These are phyloP conservation scores for Phytophthora pseudosyringae DNA, from an alignment of 352 stramenopile species.

Conservation along the genomic window DNA sequence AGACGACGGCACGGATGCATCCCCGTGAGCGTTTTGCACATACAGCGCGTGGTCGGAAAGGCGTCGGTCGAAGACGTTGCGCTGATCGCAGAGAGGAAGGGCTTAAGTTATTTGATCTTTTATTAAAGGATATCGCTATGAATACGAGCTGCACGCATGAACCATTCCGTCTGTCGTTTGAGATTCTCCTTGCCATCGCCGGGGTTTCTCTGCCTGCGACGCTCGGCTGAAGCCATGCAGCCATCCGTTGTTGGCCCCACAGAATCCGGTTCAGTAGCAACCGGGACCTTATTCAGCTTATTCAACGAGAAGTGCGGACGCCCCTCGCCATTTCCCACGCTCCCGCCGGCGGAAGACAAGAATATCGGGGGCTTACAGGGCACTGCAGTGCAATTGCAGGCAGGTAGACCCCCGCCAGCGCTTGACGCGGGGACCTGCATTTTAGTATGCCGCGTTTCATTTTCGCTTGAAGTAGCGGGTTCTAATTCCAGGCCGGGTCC, in stretches of 20 bases:
- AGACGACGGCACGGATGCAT: background rate
- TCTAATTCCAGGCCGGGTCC: slow-evolving; percentile 4
- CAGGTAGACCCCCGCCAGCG: background rate
- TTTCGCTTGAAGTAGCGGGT: slow-evolving; percentile 16
- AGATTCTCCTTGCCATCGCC: background rate
- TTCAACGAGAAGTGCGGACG: background rate
- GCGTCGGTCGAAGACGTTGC: slow-evolving; percentile 11
- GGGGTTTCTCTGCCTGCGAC: slow-evolving; percentile 11
- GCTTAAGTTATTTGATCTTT: slow-evolving; percentile 40
- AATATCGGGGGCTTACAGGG: background rate
- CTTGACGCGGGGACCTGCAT: background rate
- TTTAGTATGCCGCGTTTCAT: background rate
- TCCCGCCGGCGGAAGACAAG: background rate
- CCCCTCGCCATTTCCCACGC: background rate
- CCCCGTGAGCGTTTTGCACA: slow-evolving; percentile 4
- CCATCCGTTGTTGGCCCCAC: slow-evolving; percentile 1
- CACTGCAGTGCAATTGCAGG: background rate
- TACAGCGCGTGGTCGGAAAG: slow-evolving; percentile 13
- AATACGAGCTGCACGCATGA: slow-evolving; percentile 27
- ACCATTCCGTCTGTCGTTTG: background rate
- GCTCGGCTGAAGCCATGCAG: slow-evolving; percentile 9
- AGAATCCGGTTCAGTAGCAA: slow-evolving; percentile 14
- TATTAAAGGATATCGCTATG: slow-evolving; percentile 30
- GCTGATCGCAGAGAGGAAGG: slow-evolving; percentile 11
- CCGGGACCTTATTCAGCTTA: slow-evolving; percentile 22